Conservation (phyloP, 2,329 filamentous ascomycete genomes). For the Bipolaris cookei region DNA sequence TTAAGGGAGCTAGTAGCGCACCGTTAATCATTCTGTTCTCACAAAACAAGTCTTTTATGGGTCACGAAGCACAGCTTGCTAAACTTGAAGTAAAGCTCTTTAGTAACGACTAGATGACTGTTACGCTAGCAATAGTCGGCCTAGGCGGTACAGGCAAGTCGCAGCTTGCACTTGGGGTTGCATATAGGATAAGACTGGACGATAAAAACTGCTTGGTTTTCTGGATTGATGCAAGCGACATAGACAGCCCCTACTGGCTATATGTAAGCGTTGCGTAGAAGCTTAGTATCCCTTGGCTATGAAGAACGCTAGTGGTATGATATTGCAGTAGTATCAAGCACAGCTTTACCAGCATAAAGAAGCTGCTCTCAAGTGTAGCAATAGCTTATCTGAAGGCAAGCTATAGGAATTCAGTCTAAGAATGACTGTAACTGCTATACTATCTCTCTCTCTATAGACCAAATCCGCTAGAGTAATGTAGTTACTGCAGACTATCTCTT, state of each 20-base stretch:
- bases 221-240: too few species aligned
- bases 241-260: too few species aligned
- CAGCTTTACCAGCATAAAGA: constrained; percentile 2
- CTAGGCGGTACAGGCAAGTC: constrained; percentile 29
- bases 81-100: constrained; percentile 35
- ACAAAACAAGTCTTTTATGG: constrained; percentile 34
- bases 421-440: too few species aligned
- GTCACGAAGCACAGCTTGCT: constrained; percentile 32
- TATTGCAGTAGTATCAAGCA: constrained; percentile 32
- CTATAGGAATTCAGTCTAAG: too few species aligned
- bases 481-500: constrained; percentile 48
- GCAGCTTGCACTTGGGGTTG: constrained; percentile 47
- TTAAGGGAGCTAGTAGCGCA: constrained; percentile 18
- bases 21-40: constrained; percentile 36
- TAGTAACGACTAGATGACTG: constrained; percentile 17
- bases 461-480: constrained; percentile 21
- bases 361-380: constrained; percentile 33
- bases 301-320: too few species aligned
- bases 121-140: constrained; percentile 19
- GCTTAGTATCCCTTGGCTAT: too few species aligned
- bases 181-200: constrained; percentile 8
- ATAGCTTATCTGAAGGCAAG: constrained; percentile 41
- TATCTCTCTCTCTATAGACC: too few species aligned
- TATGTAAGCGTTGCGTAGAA: too few species aligned
- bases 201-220: background rate